Evolutionary conservation across 306 rosid species (phyloP), one percentile per base, ranked within the genome.

Genomic region (Fagus crenata): DNA sequence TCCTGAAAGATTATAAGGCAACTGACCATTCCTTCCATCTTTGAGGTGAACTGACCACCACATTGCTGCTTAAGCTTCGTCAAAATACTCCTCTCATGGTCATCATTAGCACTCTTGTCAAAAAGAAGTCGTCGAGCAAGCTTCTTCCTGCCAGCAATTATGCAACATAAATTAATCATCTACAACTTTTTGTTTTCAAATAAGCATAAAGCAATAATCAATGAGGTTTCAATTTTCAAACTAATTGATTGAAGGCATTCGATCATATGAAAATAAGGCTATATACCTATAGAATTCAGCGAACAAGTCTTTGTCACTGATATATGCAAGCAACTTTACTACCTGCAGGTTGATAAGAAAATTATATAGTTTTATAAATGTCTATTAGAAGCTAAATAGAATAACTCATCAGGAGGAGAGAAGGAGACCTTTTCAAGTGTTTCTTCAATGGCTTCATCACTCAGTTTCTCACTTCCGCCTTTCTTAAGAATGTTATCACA

Each of bases 11-110:
- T 39, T 63, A 33, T 1, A 67, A 39, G 31, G 71, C 63, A 71
- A 84, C 92, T 65, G 13, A 93, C 97, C 98, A 93, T 93, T 64
- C 98, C 94, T 86, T 93, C 98, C 98, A 93, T 93, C 85, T 92
- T 93, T 39, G 96, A 90, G 59, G 97, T 93, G 85, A 93, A 93
- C 89, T 85, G 94, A 15, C 88, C 91, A 71, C 98, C 96, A 71
- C 87, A 93, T 78, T 90, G 93, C 81, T 89, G 94, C 89, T 92
- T 92, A 69, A 93, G 76, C 83, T 86, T 89, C 0, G 87, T 86
- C 79, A 93, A 84, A 67, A 90, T 85, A 74, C 88, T 78, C 75
- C 75, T 93, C 83, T 93, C 96, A 59, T 89, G 93, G 71, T 93
- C 97, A 51, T 86, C 89, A 42, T 88, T 92, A 39, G 93, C 94